These are phyloP conservation scores for Draba incana DNA, from an alignment of 345 rosid genomes.

Conservation along the genomic window DNA sequence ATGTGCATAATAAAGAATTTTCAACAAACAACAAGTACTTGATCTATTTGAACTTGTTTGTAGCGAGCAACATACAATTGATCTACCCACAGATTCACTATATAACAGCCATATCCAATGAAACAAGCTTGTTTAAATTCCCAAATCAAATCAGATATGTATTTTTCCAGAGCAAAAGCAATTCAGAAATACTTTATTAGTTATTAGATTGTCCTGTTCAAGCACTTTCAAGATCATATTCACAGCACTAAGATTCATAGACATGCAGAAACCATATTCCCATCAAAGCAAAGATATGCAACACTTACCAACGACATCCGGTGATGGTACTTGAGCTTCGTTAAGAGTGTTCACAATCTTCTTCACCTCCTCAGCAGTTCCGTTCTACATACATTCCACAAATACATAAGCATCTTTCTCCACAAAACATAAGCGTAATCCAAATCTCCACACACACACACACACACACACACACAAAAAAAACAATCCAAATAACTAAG, in stretches of 20 bases:
- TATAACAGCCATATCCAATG: neutral
- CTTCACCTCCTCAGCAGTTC: conserved; percentile 88
- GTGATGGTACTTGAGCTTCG: conserved; percentile 67
- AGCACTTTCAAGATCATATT: neutral
- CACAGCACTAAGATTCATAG: conserved; percentile 1
- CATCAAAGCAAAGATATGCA: conserved; percentile 1
- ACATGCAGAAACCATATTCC: neutral
- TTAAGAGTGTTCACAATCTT: conserved; percentile 77
- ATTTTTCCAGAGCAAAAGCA: neutral
- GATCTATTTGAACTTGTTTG: neutral
- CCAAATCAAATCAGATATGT: neutral
- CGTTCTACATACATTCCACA: conserved; percentile 56
- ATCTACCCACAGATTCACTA: neutral
- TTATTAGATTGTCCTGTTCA: neutral
- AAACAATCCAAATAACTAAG: neutral
- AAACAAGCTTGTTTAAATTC: neutral
- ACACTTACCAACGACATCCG: conserved; percentile 76
- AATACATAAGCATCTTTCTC: neutral
- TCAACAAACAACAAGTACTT: neutral
- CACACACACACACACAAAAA: too few relatives aligned
- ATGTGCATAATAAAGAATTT: neutral
- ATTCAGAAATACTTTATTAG: neutral
- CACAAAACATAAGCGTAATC: neutral
- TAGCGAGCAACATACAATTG: neutral
- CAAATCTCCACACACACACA: neutral